A percentile compares a stretch with the other conserved stretches of the same genome.
Conservation (phyloP, 176 grass and related monocot genomes). For the Poa annua region DNA sequence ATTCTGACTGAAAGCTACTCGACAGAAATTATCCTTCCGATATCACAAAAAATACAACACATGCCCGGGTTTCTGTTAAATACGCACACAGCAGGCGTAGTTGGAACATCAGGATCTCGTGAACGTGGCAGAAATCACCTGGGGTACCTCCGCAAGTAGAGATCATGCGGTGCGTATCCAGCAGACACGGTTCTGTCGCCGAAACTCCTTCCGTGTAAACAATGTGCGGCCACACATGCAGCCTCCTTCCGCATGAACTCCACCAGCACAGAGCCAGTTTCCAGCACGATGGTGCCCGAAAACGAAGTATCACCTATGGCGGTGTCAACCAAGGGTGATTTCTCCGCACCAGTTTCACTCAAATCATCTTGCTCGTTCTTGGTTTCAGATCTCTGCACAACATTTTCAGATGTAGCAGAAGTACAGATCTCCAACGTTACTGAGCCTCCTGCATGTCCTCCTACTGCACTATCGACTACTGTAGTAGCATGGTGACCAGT, state of each 20-base stretch:
- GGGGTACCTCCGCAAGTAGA: conserved; percentile 60
- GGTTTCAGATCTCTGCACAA: conserved; percentile 19
- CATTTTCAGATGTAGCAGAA: conserved; percentile 2
- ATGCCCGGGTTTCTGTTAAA: not conserved
- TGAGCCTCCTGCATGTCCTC: conserved; percentile 22
- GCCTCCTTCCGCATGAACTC: conserved; percentile 86
- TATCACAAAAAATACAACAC: conserved; percentile 12
- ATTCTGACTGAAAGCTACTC: conserved; percentile 11
- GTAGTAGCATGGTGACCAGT: not conserved
- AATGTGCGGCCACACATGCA: conserved; percentile 65
- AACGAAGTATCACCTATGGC: conserved; percentile 5
- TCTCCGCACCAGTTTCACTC: conserved; percentile 11
- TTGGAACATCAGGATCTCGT: conserved; percentile 1
- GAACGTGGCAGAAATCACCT: conserved; percentile 42
- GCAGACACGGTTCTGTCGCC: conserved; percentile 49
- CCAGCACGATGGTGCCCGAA: conserved; percentile 34
- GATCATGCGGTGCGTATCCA: conserved; percentile 60
- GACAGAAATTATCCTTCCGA: not conserved
- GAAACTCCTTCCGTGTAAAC: conserved; percentile 74
- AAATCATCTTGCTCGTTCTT: not conserved
- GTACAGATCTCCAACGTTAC: conserved; percentile 2
- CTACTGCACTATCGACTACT: conserved; percentile 7
- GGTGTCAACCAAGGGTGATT: not conserved
- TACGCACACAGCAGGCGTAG: not conserved
- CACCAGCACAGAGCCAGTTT: conserved; percentile 74